Conservation (phyloP, 2,329 filamentous ascomycete species). For the Exophiala mesophila region DNA sequence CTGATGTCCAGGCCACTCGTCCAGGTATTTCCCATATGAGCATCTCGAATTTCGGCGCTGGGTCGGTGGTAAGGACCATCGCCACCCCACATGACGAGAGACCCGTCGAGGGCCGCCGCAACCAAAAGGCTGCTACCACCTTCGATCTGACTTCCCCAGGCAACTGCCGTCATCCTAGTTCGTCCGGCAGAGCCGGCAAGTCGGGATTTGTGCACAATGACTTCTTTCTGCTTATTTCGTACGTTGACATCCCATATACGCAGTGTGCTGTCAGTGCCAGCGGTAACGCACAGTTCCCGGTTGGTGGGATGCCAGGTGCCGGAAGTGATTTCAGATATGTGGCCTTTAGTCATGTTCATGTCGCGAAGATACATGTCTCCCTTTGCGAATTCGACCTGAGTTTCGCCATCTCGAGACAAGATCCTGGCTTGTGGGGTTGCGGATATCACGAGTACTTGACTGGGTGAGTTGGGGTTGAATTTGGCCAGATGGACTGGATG, state of each 20-base stretch:
- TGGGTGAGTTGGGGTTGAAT: slow-evolving; percentile 78
- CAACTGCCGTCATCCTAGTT: slow-evolving; percentile 88
- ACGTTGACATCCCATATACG: slow-evolving; percentile 97
- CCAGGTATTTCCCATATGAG: slow-evolving; percentile 80
- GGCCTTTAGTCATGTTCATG: slow-evolving; percentile 96
- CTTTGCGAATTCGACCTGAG: slow-evolving; percentile 84
- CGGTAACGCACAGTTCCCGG: slow-evolving; percentile 79
- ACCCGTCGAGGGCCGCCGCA: slow-evolving; percentile 80
- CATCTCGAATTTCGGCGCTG: slow-evolving; percentile 74
- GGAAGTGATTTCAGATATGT: slow-evolving; percentile 84
- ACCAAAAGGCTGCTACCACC: slow-evolving; percentile 76
- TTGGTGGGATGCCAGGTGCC: slow-evolving; percentile 89
- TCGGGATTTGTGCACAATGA: slow-evolving; percentile 92
- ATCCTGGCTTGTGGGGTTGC: slow-evolving; percentile 88
- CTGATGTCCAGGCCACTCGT: slow-evolving; percentile 90
- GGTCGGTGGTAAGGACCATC: slow-evolving; percentile 82
- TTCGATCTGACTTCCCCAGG: slow-evolving; percentile 72
- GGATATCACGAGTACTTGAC: slow-evolving; percentile 77
- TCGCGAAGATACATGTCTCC: slow-evolving; percentile 98
- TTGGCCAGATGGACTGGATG: slow-evolving; percentile 82
- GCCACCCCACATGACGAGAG: slow-evolving; percentile 84
- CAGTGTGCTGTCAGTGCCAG: slow-evolving; percentile 89
- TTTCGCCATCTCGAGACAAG: slow-evolving; percentile 80
- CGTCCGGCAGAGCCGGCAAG: slow-evolving; percentile 82
- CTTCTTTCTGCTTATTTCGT: slow-evolving; percentile 81